phyloP scores from a whole-genome alignment of 768 basidiomycete genomes.

The Trametes cingulata region DNA sequence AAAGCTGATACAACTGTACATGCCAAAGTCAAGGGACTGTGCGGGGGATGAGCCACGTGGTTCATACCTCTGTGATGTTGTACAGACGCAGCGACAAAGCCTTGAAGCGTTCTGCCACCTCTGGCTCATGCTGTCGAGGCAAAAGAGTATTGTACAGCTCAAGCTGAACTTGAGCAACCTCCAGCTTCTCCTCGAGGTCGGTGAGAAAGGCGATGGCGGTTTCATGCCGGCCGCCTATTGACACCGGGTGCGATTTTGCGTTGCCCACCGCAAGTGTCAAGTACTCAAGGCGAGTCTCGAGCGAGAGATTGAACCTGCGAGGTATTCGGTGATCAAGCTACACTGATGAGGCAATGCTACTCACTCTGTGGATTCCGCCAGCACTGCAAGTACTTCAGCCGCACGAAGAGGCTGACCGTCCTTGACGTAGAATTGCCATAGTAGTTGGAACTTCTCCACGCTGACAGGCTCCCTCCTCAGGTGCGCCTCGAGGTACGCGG shows the following conservation, averaged over 20 bases:
- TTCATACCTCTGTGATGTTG: slow-evolving; percentile 78
- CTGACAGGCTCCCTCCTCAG: slow-evolving; percentile 78
- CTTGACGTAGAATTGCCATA: slow-evolving; percentile 98
- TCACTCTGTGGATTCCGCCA: slow-evolving; percentile 86
- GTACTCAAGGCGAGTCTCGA: slow-evolving; percentile 84
- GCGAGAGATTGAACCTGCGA: slow-evolving; percentile 60
- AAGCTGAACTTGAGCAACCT: slow-evolving; percentile 96
- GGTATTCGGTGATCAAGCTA: not conserved
- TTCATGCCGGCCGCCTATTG: slow-evolving; percentile 75
- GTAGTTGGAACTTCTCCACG: slow-evolving; percentile 79
- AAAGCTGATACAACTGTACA: slow-evolving; percentile 79
- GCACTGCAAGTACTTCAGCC: slow-evolving; percentile 76
- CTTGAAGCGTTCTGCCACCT: slow-evolving; percentile 63
- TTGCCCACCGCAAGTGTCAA: slow-evolving; percentile 93
- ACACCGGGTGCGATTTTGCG: slow-evolving; percentile 91
- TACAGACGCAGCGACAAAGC: slow-evolving; percentile 61
- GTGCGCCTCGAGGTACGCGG: slow-evolving; percentile 86
- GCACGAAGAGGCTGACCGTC: slow-evolving; percentile 85
- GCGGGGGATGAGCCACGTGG: not conserved
- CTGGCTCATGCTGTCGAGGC: slow-evolving; percentile 55
- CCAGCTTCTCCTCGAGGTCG: slow-evolving; percentile 92
- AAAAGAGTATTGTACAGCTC: slow-evolving; percentile 76
- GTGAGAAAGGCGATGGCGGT: slow-evolving; percentile 95
- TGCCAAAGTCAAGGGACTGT: not conserved
- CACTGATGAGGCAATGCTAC: slow-evolving; percentile 29